Conservation (phyloP, 306 rosid species). For the Cucumis sativus region DNA sequence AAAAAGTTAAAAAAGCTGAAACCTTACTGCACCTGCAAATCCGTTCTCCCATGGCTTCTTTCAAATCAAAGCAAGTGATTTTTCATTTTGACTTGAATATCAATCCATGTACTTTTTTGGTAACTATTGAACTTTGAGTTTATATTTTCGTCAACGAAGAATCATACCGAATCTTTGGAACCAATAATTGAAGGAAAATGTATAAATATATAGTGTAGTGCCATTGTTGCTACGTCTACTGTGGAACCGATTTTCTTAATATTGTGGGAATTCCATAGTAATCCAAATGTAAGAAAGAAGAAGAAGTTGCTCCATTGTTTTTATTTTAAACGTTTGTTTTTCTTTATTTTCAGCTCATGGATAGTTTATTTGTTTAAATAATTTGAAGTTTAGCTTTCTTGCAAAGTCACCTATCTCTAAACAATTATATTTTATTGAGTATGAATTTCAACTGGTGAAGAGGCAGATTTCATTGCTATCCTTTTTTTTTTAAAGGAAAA, state of each 20-base stretch:
- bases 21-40: slow-evolving; percentile 7
- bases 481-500: too few species aligned
- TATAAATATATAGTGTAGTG: background rate
- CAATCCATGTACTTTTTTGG: background rate
- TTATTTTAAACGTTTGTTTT: background rate
- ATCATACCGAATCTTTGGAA: background rate
- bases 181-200: background rate
- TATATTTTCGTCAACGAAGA: background rate
- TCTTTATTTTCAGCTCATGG: background rate
- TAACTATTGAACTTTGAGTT: background rate
- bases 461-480: background rate
- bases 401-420: background rate
- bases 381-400: background rate
- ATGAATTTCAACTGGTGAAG: background rate
- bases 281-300: background rate
- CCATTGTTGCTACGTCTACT: background rate
- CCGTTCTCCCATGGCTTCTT: background rate
- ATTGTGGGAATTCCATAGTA: background rate
- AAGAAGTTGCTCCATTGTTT: background rate
- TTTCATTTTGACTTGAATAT: background rate
- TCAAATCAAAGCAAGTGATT: background rate
- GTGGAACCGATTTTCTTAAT: background rate
- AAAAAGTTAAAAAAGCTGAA: slow-evolving; percentile 11
- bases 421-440: background rate
- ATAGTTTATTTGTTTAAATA: background rate